Conservation (phyloP, 2,329 filamentous ascomycete genomes). For the Colletotrichum spinosum region DNA sequence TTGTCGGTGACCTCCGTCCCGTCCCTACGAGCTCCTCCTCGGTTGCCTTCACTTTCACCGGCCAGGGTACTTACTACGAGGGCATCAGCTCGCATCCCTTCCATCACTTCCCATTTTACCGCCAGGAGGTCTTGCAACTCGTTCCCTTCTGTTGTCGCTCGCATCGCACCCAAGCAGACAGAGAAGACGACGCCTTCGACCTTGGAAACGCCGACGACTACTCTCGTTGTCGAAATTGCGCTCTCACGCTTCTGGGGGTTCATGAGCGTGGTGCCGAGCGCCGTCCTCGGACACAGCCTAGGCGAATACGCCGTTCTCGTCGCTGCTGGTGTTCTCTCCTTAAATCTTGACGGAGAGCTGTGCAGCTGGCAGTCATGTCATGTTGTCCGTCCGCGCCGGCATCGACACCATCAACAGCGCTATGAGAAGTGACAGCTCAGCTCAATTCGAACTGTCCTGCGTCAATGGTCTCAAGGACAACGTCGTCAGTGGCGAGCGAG, state of each 20-base stretch:
- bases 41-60: constrained; percentile 64
- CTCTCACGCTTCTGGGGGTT: constrained; percentile 66
- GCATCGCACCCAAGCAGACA: not conserved
- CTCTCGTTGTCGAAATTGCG: constrained; percentile 67
- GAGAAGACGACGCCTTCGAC: not conserved
- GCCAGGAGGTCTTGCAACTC: constrained; percentile 52
- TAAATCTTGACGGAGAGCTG: constrained; percentile 74
- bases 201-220: constrained; percentile 53
- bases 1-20: too few relatives aligned
- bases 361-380: constrained; percentile 72
- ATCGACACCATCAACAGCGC: constrained; percentile 65
- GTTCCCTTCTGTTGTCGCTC: constrained; percentile 18
- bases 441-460: constrained; percentile 68
- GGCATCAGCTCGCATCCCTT: constrained; percentile 63
- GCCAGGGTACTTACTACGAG: constrained; percentile 66
- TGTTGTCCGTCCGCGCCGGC: constrained; percentile 63
- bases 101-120: constrained; percentile 61
- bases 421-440: constrained; percentile 40
- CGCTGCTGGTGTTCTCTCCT: constrained; percentile 75
- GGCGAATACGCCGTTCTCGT: constrained; percentile 81
- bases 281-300: constrained; percentile 71
- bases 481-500: constrained; percentile 67
- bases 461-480: constrained; percentile 81
- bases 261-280: constrained; percentile 66
- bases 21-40: not conserved